A percentile compares a stretch with the other conserved stretches of the same genome.
phyloP scores from a whole-genome alignment of 148 eudicot genomes.

The Rhododendron simsii region DNA sequence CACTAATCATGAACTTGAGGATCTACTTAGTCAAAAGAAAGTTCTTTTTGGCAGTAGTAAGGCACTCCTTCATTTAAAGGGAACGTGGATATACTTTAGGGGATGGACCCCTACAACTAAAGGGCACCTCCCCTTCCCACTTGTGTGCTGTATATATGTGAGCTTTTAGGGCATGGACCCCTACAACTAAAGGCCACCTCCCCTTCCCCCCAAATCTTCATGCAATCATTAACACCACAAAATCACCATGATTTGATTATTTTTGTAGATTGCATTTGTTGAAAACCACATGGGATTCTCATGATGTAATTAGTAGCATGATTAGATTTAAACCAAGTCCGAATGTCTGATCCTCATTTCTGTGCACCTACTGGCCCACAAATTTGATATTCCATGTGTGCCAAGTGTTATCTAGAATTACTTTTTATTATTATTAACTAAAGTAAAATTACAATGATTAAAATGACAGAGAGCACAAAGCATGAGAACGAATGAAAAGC shows the following conservation, averaged over 20 bases:
- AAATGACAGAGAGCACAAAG: no score
- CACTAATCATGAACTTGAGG: not conserved
- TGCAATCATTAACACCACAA: constrained; percentile 3
- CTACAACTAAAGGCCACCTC: not conserved
- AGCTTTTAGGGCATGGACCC: constrained; percentile 6
- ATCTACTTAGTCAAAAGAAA: not conserved
- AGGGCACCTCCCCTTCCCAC: not conserved
- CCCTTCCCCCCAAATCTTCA: constrained; percentile 1
- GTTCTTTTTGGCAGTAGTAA: not conserved
- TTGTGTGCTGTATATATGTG: not conserved
- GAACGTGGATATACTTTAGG: not conserved
- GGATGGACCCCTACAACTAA: constrained; percentile 6
- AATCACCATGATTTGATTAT: not conserved
- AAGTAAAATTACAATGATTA: no score
- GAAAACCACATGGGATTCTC: constrained; percentile 7
- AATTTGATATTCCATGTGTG: not conserved
- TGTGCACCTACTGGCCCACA: not conserved
- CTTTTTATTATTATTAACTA: no score
- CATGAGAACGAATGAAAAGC: no score
- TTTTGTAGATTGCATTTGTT: not conserved
- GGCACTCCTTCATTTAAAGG: not conserved
- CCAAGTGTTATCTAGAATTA: not conserved
- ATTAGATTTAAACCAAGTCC: not conserved
- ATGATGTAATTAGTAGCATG: not conserved
- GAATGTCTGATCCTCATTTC: not conserved